Base-by-base conservation (phyloP, 345 rosid genomes). In the Brassica carinata region DNA sequence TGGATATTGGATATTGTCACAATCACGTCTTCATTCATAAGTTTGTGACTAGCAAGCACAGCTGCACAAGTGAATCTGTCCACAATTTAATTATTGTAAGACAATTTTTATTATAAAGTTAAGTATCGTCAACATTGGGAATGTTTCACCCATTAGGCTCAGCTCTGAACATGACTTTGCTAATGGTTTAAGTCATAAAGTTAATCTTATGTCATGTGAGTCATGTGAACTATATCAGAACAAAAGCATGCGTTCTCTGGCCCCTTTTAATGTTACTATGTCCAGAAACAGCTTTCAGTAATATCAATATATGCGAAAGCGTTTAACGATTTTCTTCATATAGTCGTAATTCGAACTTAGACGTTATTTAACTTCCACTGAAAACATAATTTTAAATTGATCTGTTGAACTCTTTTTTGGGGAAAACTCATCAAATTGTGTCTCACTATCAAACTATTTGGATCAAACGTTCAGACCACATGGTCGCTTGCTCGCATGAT, bases 21-120 rank as follows among this genome's bases (percentile, higher is more conserved):
- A 73, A 73, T 67, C 6, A 30, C 73, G 82, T 79, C 77, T 73
- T 17, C 36, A 57, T 79, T 72, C 82, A 53, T 78, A 65, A 65
- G 45, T 53, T 51, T 29, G 2, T 72, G 43, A 38, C 43, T 8
- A 7, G 43, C 43, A 38, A 38, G 43, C 43, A 38, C 43, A 38
- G 43, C 34, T 69, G 79, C 43, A 38, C 43, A 38, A 61, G 51
- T 69, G 79, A 57, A 64, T 17, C 45, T 45, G 19, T 31, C 68
- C 43, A 38, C 43, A 15, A 27, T 38, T 64, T 64, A 19, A 3
- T 75, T 11, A 9, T 1, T 11, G 3, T 0, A 7, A 7, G 33
- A 55, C 38, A 58, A 38, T 38, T 45, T 45, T 45, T 45, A 10
- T 45, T 10, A 45, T 11, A 45, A 45, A 45, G 14, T 45, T 45